A percentile compares a stretch with the other conserved stretches of the same genome.
phyloP scores from a whole-genome alignment of 2,329 filamentous ascomycete species.

The Alternaria sp. region DNA sequence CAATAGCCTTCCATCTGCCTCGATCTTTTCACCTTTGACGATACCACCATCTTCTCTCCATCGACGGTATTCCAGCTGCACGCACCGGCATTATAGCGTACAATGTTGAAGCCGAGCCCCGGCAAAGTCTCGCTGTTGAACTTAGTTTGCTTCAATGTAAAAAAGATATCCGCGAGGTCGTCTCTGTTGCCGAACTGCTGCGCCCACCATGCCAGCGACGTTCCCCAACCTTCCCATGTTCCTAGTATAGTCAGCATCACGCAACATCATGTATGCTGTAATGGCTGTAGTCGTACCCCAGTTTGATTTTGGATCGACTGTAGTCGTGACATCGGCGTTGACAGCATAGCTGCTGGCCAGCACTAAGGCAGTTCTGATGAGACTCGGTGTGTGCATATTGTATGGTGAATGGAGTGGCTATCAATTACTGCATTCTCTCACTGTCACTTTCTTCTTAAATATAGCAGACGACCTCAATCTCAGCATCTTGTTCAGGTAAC shows the following conservation, averaged over 20 bases:
- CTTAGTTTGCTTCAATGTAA: slow-evolving; percentile 12
- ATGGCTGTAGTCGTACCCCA: slow-evolving; percentile 6
- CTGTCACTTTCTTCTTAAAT: background rate
- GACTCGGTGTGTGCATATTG: slow-evolving; percentile 11
- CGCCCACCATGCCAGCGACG: slow-evolving; percentile 21
- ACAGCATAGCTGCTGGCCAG: slow-evolving; percentile 8
- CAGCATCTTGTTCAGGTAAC: slow-evolving; percentile 1
- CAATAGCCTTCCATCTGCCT: slow-evolving; percentile 22
- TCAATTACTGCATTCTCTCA: background rate
- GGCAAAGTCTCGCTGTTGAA: slow-evolving; percentile 15
- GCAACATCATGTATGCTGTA: no score
- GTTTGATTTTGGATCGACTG: slow-evolving; percentile 15
- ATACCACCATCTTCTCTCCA: slow-evolving; percentile 14
- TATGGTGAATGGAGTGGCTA: background rate
- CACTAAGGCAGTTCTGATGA: slow-evolving; percentile 10
- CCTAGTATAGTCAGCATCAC: no score
- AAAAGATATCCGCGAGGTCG: slow-evolving; percentile 20
- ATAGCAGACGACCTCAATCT: background rate
- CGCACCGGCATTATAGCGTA: slow-evolving; percentile 20
- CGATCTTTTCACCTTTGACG: slow-evolving; percentile 16
- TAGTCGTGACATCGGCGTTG: slow-evolving; percentile 15
- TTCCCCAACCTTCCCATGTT: slow-evolving; percentile 20
- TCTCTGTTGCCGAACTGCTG: slow-evolving; percentile 16
- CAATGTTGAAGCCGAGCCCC: slow-evolving; percentile 17
- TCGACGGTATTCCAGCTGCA: slow-evolving; percentile 18